Conservation (phyloP, 768 basidiomycete species). For the Tephrocybe sp. region DNA sequence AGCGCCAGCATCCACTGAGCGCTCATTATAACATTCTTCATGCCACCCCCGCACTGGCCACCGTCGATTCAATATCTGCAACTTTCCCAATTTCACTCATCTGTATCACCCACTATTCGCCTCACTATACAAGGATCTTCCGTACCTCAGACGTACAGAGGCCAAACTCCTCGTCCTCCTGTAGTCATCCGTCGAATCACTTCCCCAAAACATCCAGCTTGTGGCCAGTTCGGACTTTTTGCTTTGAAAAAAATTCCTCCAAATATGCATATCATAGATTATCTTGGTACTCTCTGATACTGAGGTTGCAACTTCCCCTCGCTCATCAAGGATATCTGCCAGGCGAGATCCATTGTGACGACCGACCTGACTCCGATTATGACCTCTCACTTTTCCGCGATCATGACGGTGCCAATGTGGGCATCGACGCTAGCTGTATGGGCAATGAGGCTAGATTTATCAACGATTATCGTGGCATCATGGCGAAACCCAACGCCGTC, state of each 20-base stretch:
- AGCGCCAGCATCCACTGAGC: not conserved
- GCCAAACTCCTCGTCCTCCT: conserved; percentile 20
- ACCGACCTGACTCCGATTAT: conserved; percentile 75
- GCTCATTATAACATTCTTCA: not conserved
- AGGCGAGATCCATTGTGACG: conserved; percentile 83
- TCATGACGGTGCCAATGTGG: conserved; percentile 57
- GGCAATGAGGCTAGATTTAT: conserved; percentile 90
- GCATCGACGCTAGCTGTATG: conserved; percentile 69
- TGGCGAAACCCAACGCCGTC: conserved; percentile 61
- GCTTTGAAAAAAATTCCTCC: conserved; percentile 68
- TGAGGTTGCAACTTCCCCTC: not conserved
- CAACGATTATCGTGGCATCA: conserved; percentile 88
- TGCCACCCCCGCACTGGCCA: conserved; percentile 36
- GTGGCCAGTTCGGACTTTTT: conserved; percentile 80
- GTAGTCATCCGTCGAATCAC: conserved; percentile 60
- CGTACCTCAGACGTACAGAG: not conserved
- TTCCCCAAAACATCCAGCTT: conserved; percentile 64
- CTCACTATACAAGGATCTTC: conserved; percentile 32
- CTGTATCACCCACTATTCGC: conserved; percentile 45
- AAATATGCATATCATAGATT: conserved; percentile 70
- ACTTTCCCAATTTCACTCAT: conserved; percentile 51
- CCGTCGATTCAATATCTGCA: conserved; percentile 51
- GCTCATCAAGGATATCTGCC: conserved; percentile 9
- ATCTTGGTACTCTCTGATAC: conserved; percentile 41
- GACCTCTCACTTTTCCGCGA: conserved; percentile 78